Conservation (phyloP, 192 early-diverging fungal genomes). For the Umbelopsis isabellina region DNA sequence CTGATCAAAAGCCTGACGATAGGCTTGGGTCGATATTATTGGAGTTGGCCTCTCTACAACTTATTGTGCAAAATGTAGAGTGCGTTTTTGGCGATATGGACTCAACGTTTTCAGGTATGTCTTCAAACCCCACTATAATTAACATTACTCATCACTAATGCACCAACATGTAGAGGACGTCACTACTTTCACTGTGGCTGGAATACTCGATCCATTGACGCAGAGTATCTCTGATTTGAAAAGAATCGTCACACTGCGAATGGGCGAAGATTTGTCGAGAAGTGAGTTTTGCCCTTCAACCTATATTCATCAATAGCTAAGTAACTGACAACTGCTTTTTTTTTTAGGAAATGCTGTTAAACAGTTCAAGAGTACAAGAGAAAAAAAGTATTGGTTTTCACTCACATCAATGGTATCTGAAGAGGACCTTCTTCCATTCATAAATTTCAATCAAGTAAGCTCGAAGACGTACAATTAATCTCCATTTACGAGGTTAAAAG, state of each 20-base stretch:
- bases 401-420: conserved; percentile 23
- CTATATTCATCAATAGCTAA: background rate
- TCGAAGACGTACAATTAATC: background rate
- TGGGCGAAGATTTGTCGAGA: conserved; percentile 28
- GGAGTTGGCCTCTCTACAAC: conserved; percentile 36
- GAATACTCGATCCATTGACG: conserved; percentile 37
- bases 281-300: conserved; percentile 17
- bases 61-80: conserved; percentile 30
- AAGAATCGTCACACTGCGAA: background rate
- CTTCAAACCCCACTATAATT: background rate
- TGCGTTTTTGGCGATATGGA: conserved; percentile 30
- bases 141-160: background rate
- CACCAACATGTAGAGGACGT: conserved; percentile 15
- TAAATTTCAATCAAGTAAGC: conserved; percentile 26
- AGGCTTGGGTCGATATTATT: conserved; percentile 33
- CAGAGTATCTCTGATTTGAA: conserved; percentile 29
- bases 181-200: conserved; percentile 16
- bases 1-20: conserved; percentile 5
- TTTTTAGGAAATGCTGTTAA: conserved; percentile 31
- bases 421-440: conserved; percentile 35
- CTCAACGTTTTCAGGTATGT: conserved; percentile 16
- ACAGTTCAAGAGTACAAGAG: conserved; percentile 35
- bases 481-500: background rate
- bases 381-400: conserved; percentile 43
- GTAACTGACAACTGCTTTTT: background rate